phyloP scores from a whole-genome alignment of 2,329 filamentous ascomycete genomes.

The Arthrocladium fulminans region DNA sequence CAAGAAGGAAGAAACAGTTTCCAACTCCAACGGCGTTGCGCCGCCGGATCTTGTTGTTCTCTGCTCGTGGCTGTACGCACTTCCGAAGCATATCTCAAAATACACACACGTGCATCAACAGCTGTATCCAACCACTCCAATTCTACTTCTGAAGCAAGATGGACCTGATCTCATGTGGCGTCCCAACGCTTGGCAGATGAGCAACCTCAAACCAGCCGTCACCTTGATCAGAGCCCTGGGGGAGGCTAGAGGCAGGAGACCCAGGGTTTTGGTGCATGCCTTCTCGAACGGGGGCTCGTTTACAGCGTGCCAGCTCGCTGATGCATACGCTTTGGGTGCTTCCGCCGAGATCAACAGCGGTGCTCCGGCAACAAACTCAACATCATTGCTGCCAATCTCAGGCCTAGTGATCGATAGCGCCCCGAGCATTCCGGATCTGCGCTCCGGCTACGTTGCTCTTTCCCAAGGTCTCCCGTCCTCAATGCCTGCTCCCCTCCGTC shows the following conservation, averaged over 20 bases:
- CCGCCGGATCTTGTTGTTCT: conserved; percentile 42
- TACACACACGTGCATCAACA: conserved; percentile 41
- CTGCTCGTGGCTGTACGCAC: conserved; percentile 45
- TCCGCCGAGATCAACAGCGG: conserved; percentile 17
- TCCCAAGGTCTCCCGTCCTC: conserved; percentile 15
- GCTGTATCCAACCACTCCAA: conserved; percentile 38
- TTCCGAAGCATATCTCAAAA: conserved; percentile 43
- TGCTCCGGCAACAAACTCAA: not conserved
- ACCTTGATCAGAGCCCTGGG: conserved; percentile 30
- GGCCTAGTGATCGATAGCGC: conserved; percentile 42
- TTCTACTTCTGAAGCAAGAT: conserved; percentile 42
- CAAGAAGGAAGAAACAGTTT: not conserved
- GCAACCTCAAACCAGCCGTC: conserved; percentile 34
- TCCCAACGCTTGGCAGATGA: conserved; percentile 25
- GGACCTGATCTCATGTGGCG: conserved; percentile 30
- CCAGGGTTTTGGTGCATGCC: conserved; percentile 39
- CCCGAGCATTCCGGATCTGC: conserved; percentile 12
- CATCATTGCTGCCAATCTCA: conserved; percentile 32
- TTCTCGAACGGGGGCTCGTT: conserved; percentile 48
- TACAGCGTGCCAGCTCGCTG: conserved; percentile 34
- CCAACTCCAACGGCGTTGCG: not conserved
- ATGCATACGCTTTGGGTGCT: conserved; percentile 20
- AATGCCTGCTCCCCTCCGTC: not conserved
- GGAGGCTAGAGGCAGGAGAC: conserved; percentile 11
- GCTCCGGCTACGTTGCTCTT: conserved; percentile 10